A percentile compares a stretch with the other conserved stretches of the same genome.
These are phyloP conservation scores for Anthostomella pinea DNA, from an alignment of 2,329 filamentous ascomycete genomes.

Conservation along the genomic window DNA sequence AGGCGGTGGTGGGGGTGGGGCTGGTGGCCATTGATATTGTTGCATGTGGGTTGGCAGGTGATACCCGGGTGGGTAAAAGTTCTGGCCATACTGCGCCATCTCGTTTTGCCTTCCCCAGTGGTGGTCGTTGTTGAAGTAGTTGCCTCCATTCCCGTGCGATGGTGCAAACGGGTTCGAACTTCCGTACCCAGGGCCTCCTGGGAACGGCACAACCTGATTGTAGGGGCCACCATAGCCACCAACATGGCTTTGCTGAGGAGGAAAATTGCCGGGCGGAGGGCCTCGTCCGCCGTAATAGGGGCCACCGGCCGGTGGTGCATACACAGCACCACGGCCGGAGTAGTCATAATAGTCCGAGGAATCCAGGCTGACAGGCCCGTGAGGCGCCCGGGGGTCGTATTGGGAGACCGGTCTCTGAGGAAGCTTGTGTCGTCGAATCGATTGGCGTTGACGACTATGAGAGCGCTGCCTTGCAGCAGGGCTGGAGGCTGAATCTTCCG, in stretches of 20 bases:
- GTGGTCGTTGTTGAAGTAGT: conserved; percentile 42
- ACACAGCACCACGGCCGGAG: conserved; percentile 36
- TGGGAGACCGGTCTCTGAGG: conserved; percentile 23
- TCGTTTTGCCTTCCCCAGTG: conserved; percentile 26
- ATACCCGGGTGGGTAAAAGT: conserved; percentile 36
- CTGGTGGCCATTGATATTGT: conserved; percentile 42
- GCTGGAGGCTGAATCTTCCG: conserved; percentile 58
- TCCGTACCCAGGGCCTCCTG: no score
- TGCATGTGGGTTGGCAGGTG: conserved; percentile 47
- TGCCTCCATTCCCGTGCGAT: conserved; percentile 29
- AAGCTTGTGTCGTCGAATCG: conserved; percentile 37
- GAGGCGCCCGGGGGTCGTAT: conserved; percentile 25
- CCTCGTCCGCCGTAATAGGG: conserved; percentile 34
- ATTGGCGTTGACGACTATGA: conserved; percentile 33
- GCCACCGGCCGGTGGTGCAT: conserved; percentile 18
- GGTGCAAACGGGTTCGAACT: conserved; percentile 34
- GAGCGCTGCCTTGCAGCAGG: conserved; percentile 30
- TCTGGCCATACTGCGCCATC: conserved; percentile 37
- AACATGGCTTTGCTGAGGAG: conserved; percentile 49
- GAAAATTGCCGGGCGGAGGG: conserved; percentile 37
- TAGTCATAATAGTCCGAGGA: conserved; percentile 59
- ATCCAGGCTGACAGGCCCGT: conserved; percentile 60
- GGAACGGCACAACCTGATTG: conserved; percentile 47
- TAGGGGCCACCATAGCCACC: conserved; percentile 41
- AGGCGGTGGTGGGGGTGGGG: conserved; percentile 37